Percentiles rank a stretch among this genome's conserved stretches.
Conservation (phyloP, 2,329 filamentous ascomycete genomes). For the Cordyceps militaris region DNA sequence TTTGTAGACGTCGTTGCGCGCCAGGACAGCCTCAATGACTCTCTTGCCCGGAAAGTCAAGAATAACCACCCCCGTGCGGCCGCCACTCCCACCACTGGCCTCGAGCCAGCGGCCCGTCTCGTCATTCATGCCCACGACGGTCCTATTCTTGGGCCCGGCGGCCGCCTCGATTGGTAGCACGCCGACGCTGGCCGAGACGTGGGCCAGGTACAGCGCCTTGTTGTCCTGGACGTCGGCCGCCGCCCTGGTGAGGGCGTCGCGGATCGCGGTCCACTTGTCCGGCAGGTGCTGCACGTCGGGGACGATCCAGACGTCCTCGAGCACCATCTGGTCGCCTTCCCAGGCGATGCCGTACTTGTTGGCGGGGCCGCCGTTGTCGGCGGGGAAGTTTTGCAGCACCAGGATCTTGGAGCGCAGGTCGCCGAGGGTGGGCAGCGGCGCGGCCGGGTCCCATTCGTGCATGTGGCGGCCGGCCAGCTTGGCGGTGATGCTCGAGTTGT, state of each 20-base stretch:
- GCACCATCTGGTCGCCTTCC: constrained; percentile 36
- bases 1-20: constrained; percentile 30
- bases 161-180: constrained; percentile 44
- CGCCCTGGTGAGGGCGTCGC: constrained; percentile 32
- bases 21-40: constrained; percentile 35
- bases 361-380: constrained; percentile 15
- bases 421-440: constrained; percentile 37
- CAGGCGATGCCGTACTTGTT: constrained; percentile 37
- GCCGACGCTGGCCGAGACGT: constrained; percentile 41
- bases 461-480: constrained; percentile 30
- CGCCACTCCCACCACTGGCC: constrained; percentile 19
- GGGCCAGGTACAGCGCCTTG: constrained; percentile 35
- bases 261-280: constrained; percentile 41
- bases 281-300: constrained; percentile 34
- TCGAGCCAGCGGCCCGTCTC: constrained; percentile 39
- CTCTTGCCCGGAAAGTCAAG: constrained; percentile 40
- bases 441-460: constrained; percentile 25
- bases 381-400: constrained; percentile 41
- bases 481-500: constrained; percentile 27
- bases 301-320: constrained; percentile 43
- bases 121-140: constrained; percentile 42
- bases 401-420: constrained; percentile 39
- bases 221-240: constrained; percentile 28
- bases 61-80: constrained; percentile 39
- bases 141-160: constrained; percentile 36